Evolutionary conservation across 352 stramenopile genomes (phyloP), one percentile per base, ranked within the genome.

Genomic region (Globisporangium takayamanum): DNA sequence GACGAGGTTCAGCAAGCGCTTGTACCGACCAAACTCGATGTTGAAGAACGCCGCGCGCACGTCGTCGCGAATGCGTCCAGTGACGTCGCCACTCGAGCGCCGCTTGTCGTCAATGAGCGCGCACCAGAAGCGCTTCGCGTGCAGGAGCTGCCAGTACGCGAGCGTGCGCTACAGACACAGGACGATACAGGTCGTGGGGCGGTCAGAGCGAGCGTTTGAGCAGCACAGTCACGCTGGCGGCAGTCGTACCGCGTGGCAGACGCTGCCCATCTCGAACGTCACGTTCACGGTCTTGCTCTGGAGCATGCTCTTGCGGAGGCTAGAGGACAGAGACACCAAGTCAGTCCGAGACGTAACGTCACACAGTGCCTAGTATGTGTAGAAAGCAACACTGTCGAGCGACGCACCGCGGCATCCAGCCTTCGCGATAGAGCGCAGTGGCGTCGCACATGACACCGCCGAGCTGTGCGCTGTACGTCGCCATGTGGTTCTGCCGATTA

Each of bases 101-200:
- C 70, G 63, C 63, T 89, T 90, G 11, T 76, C 77, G 37, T 90
- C 78, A 30, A 94, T 70, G 2, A 92, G n/a, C 16, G 74, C 73
- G 8, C 77, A 87, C 80, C 79, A 90, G 48, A 90, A 89, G 18
- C 77, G 80, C 56, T 94, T 94, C 33, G 84, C 79, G 36, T 94
- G 84, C 7, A 89, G 70, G 33, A 94, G 45, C 46, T 91, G 76
- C 84, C 84, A 94, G 59, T 84, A 94, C 3, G 69, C 72, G 33
- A 92, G 60, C 5, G 77, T 87, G 25, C 84, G 77, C 84, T 94
- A 25, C 50, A 62, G 25, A 20, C 50, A 18, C 59, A 49, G 11
- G 64, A 51, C 3, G 3, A 64, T 6, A 26, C 25, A 45, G 1
- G 37, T 30, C 14, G 58, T 14, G 25, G 50, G 3, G 28, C 22